These are phyloP conservation scores for Entophlyctis helioformis DNA, from an alignment of 192 early-diverging fungal genomes.

Conservation along the genomic window DNA sequence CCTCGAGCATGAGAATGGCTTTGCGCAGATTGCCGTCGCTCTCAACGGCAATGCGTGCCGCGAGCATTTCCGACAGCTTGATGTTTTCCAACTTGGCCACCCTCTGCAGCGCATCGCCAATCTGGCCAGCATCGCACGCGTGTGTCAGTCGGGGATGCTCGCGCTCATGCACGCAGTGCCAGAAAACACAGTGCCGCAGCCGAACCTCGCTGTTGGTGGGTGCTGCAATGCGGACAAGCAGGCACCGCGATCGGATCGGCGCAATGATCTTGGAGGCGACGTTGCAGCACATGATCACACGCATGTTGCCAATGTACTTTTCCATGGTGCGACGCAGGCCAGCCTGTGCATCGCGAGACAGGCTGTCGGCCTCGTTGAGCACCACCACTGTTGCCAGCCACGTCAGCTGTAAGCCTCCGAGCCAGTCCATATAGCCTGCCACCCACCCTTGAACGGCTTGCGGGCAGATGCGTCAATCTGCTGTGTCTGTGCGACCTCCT, in stretches of 20 bases:
- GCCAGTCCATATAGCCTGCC: too few relatives aligned
- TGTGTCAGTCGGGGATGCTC: too few relatives aligned
- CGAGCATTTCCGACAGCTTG: conserved; percentile 46
- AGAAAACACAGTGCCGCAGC: too few relatives aligned
- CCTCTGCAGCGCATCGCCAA: conserved; percentile 47
- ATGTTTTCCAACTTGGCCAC: conserved; percentile 78
- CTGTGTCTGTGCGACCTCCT: conserved; percentile 93
- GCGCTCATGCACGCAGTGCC: too few relatives aligned
- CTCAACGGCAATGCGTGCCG: conserved; percentile 51
- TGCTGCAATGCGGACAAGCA: conserved; percentile 75
- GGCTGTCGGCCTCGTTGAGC: conserved; percentile 83
- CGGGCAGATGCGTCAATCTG: conserved; percentile 71
- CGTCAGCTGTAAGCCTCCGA: too few relatives aligned
- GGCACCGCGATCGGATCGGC: conserved; percentile 85
- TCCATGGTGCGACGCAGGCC: conserved; percentile 99
- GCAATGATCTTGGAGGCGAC: conserved; percentile 82
- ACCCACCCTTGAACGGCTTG: conserved; percentile 74
- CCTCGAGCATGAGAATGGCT: conserved; percentile 85
- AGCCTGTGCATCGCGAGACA: conserved; percentile 86
- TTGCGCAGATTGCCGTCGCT: conserved; percentile 75
- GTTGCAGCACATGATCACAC: conserved; percentile 86
- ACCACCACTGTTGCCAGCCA: conserved; percentile 55
- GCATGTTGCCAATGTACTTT: conserved; percentile 88
- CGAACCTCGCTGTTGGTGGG: conserved; percentile 27
- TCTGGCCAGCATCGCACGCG: conserved; percentile 21